Evolutionary conservation across 2,329 filamentous ascomycete species (phyloP).

Genomic region (Fusarium ramigenum): DNA sequence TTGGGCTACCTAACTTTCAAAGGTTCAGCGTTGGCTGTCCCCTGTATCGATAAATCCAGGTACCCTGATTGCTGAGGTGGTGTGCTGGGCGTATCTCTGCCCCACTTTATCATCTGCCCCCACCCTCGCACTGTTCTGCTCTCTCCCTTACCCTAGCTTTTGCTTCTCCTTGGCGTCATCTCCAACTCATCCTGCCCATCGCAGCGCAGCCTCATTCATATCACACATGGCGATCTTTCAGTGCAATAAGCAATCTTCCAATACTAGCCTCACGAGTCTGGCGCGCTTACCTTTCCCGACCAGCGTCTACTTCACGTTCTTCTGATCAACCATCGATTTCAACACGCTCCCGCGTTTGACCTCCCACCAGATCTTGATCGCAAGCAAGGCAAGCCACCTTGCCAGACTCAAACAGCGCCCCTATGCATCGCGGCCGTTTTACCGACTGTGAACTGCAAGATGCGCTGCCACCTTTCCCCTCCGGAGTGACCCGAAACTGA

Average conservation of each 20-base stretch:
- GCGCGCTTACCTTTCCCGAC: rapidly evolving
- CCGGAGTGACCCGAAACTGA: rapidly evolving
- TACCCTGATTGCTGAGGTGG: too few relatives aligned
- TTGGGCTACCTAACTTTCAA: too few relatives aligned
- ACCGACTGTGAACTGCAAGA: neutral
- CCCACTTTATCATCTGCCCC: too few relatives aligned
- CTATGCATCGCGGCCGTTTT: rapidly evolving
- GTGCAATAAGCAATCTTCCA: rapidly evolving
- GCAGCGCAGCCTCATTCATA: neutral
- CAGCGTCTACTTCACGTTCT: neutral
- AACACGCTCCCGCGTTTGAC: neutral
- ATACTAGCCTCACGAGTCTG: neutral
- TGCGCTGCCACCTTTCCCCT: neutral
- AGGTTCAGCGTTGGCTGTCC: too few relatives aligned
- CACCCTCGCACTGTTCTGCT: too few relatives aligned
- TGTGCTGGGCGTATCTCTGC: too few relatives aligned
- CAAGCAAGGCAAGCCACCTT: rapidly evolving
- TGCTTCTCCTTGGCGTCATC: neutral
- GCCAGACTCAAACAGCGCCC: neutral
- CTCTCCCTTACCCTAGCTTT: neutral
- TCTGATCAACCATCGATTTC: rapidly evolving
- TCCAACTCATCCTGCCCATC: neutral
- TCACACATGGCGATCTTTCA: rapidly evolving
- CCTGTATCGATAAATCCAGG: too few relatives aligned
- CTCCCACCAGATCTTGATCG: rapidly evolving